phyloP scores from a whole-genome alignment of 371 early-diverging fungal genomes.

The Syncephalastrum sp. region DNA sequence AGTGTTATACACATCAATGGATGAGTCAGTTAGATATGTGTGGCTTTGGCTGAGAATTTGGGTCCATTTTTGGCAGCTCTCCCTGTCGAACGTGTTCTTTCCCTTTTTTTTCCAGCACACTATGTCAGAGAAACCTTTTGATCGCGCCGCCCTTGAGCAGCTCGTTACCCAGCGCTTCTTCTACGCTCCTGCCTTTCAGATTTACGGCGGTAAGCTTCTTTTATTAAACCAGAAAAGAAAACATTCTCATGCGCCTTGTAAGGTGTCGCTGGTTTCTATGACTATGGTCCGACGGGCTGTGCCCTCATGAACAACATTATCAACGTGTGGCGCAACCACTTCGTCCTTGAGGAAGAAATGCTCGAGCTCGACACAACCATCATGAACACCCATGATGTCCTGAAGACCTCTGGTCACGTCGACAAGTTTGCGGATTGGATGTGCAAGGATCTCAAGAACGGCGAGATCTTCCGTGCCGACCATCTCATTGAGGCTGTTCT shows the following conservation, averaged over 20 bases:
- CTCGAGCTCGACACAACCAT: constrained; percentile 98
- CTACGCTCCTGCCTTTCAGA: constrained; percentile 91
- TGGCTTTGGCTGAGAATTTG: too few species aligned
- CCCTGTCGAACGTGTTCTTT: too few species aligned
- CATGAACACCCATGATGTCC: constrained; percentile 96
- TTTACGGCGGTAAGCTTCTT: constrained; percentile 82
- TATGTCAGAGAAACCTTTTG: constrained; percentile 40
- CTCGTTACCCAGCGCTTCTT: constrained; percentile 93
- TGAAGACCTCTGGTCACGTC: constrained; percentile 99
- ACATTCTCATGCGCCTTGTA: constrained; percentile 3
- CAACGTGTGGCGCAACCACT: constrained; percentile 92
- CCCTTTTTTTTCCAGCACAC: too few species aligned
- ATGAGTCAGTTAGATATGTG: too few species aligned
- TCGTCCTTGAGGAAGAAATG: constrained; percentile 99
- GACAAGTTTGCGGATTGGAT: constrained; percentile 99
- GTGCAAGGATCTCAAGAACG: constrained; percentile 92
- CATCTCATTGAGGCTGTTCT: constrained; percentile 97
- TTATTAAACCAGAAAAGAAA: background rate
- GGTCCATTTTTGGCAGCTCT: too few species aligned
- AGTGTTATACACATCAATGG: too few species aligned
- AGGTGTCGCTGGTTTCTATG: constrained; percentile 98
- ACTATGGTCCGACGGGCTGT: constrained; percentile 97
- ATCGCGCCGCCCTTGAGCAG: constrained; percentile 65
- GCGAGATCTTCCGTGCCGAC: constrained; percentile 98
- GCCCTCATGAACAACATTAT: constrained; percentile 97